These are phyloP conservation scores for Chaetomium strumarium DNA, from an alignment of 2,329 filamentous ascomycete species.

Conservation along the genomic window DNA sequence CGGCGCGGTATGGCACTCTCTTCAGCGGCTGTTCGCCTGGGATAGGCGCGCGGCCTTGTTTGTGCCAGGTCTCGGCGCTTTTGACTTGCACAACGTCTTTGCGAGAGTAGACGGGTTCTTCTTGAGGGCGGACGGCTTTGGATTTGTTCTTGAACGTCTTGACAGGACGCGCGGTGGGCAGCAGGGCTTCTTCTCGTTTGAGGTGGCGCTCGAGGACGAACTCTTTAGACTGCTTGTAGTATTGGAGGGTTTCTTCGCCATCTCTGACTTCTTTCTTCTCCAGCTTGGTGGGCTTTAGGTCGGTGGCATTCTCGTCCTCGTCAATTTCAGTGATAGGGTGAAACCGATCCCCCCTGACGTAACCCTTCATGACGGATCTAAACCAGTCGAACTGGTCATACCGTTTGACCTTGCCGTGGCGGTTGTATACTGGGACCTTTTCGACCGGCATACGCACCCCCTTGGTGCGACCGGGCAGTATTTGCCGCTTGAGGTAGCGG, in stretches of 20 bases:
- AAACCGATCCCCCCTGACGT: constrained; percentile 46
- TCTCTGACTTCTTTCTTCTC: constrained; percentile 69
- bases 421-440: constrained; percentile 74
- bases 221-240: constrained; percentile 79
- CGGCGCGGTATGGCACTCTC: constrained; percentile 80
- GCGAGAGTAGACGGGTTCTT: constrained; percentile 75
- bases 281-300: constrained; percentile 65
- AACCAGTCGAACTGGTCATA: constrained; percentile 88
- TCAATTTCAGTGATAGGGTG: constrained; percentile 64
- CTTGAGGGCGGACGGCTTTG: constrained; percentile 66
- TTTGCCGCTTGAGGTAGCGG: constrained; percentile 75
- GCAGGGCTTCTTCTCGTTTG: constrained; percentile 83
- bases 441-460: constrained; percentile 71
- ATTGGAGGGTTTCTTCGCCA: constrained; percentile 76
- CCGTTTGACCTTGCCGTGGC: constrained; percentile 67
- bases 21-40: constrained; percentile 72
- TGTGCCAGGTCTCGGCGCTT: constrained; percentile 95
- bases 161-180: constrained; percentile 60
- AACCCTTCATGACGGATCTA: constrained; percentile 69
- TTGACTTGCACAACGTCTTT: constrained; percentile 80
- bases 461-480: constrained; percentile 85
- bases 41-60: constrained; percentile 77
- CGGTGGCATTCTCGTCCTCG: constrained; percentile 70
- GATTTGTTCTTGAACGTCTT: constrained; percentile 68
- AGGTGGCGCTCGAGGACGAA: constrained; percentile 82